phyloP scores from a whole-genome alignment of 805 yeast genomes.

The Myxozyma mucilagina region DNA sequence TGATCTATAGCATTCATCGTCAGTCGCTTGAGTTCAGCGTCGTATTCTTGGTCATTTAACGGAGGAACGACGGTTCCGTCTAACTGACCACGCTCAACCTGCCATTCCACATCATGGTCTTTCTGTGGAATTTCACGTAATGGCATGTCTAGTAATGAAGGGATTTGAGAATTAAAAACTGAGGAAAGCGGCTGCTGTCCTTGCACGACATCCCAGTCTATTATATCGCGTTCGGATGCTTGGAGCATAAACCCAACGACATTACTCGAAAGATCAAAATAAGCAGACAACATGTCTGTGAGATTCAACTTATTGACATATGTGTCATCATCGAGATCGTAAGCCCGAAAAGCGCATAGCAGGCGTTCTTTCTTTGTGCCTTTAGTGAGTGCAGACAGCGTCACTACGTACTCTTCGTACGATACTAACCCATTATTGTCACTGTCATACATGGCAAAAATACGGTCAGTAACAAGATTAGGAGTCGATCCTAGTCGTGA shows the following conservation, averaged over 20 bases:
- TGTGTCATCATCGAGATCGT: conserved; percentile 26
- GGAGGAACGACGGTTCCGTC: not conserved
- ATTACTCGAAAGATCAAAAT: conserved; percentile 26
- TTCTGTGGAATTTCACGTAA: not conserved
- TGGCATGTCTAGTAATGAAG: conserved; percentile 9
- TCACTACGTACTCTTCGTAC: conserved; percentile 31
- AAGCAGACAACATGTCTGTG: conserved; percentile 19
- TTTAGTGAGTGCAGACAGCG: conserved; percentile 9
- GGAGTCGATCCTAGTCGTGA: conserved; percentile 23
- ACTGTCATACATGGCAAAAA: conserved; percentile 30
- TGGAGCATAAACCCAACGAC: conserved; percentile 19
- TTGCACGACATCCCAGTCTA: conserved; percentile 11
- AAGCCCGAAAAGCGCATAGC: conserved; percentile 18
- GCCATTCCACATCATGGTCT: conserved; percentile 12
- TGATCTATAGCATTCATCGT: conserved; percentile 23
- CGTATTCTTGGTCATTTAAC: conserved; percentile 24
- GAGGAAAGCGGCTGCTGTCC: conserved; percentile 24
- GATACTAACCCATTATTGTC: conserved; percentile 33
- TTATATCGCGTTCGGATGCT: conserved; percentile 18
- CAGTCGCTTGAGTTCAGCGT: conserved; percentile 21
- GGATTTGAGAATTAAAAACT: conserved; percentile 14
- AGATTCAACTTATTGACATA: conserved; percentile 12
- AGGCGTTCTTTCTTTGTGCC: conserved; percentile 18
- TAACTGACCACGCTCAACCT: not conserved
- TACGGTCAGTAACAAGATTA: conserved; percentile 24